These are phyloP conservation scores for Penstemon eatonii DNA, from an alignment of 257 asterid genomes.

Conservation along the genomic window DNA sequence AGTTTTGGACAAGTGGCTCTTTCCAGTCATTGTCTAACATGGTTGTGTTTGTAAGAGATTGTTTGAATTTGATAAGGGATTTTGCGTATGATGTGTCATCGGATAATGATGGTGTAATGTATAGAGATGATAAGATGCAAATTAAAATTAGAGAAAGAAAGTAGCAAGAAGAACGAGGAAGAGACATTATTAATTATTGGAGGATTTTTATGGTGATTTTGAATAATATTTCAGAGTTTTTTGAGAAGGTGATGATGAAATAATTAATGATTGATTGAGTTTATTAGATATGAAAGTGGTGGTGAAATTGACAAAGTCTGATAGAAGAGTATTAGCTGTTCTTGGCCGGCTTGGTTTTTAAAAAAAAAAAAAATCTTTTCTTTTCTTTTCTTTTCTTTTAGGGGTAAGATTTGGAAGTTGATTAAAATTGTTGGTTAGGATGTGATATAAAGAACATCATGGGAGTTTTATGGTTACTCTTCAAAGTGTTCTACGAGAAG, in stretches of 20 bases:
- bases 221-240: neutral
- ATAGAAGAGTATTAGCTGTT: conserved; percentile 32
- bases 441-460: neutral
- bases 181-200: neutral
- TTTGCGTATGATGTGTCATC: conserved; percentile 27
- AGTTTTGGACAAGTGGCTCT: conserved; percentile 2
- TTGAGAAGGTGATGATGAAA: conserved; percentile 32
- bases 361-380: neutral
- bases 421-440: neutral
- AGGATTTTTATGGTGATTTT: neutral
- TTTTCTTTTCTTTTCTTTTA: neutral
- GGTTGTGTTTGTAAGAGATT: conserved; percentile 44
- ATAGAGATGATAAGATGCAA: neutral
- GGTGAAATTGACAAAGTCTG: conserved; percentile 39
- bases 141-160: neutral
- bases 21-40: conserved; percentile 44
- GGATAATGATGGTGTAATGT: conserved; percentile 9
- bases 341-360: conserved; percentile 38
- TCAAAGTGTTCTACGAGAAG: neutral
- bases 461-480: neutral
- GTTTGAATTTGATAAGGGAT: conserved; percentile 48
- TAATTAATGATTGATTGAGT: conserved; percentile 1
- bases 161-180: conserved; percentile 18
- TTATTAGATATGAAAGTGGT: conserved; percentile 20
- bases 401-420: neutral